Percentiles rank a stretch among this genome's conserved stretches.
phyloP scores from a whole-genome alignment of 306 rosid species.

The Morella rubra region DNA sequence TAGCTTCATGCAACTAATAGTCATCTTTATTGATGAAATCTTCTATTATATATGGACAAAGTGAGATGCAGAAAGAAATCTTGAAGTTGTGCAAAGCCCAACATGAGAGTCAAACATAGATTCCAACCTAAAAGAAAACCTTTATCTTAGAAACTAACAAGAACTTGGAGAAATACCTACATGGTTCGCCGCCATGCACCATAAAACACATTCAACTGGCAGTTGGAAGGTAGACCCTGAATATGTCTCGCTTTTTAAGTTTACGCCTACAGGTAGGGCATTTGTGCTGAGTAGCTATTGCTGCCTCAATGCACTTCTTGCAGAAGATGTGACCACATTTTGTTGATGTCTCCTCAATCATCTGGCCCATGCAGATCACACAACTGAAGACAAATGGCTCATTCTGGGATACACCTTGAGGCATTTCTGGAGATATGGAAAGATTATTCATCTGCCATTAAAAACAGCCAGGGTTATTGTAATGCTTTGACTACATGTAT shows the following conservation, averaged over 20 bases:
- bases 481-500: not conserved
- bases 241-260: slow-evolving; percentile 31
- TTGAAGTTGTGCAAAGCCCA: not conserved
- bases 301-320: slow-evolving; percentile 48
- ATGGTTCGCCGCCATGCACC: not conserved
- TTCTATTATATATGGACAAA: not conserved
- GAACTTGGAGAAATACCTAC: not conserved
- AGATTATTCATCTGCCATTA: slow-evolving; percentile 29
- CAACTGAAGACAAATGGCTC: slow-evolving; percentile 38
- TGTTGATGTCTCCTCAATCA: slow-evolving; percentile 48
- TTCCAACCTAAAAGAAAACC: not conserved
- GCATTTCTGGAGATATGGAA: not conserved
- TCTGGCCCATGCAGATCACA: slow-evolving; percentile 40
- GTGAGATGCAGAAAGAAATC: not conserved
- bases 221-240: slow-evolving; percentile 43
- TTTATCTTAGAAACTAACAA: not conserved
- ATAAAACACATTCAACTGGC: slow-evolving; percentile 14
- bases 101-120: not conserved
- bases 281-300: slow-evolving; percentile 32
- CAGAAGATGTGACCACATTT: slow-evolving; percentile 62
- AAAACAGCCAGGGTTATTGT: not conserved
- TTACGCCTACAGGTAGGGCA: slow-evolving; percentile 48
- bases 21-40: no score
- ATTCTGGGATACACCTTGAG: slow-evolving; percentile 7
- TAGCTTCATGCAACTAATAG: no score